phyloP scores from a whole-genome alignment of 164 flowering plant genomes.

The Euptelea pleiosperma region DNA sequence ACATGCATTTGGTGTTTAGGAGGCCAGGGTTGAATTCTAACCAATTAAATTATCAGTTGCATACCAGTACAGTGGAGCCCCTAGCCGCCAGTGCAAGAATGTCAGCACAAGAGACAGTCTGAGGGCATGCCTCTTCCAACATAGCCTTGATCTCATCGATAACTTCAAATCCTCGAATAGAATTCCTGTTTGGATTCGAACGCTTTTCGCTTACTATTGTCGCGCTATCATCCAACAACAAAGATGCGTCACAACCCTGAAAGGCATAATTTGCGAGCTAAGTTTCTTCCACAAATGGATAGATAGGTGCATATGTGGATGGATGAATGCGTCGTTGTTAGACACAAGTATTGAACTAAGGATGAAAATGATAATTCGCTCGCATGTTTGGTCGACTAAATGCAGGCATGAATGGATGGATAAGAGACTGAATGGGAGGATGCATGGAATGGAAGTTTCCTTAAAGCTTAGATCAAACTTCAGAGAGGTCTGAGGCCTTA shows the following conservation, averaged over 20 bases:
- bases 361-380: too few relatives aligned
- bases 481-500: too few relatives aligned
- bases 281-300: background rate
- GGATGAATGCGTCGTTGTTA: too few relatives aligned
- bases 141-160: slow-evolving; percentile 74
- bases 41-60: too few relatives aligned
- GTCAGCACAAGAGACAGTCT: slow-evolving; percentile 93
- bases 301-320: background rate
- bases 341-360: too few relatives aligned
- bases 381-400: too few relatives aligned
- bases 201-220: slow-evolving; percentile 60
- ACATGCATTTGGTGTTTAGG: background rate
- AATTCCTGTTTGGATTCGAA: slow-evolving; percentile 68
- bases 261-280: slow-evolving; percentile 13
- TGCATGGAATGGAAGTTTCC: too few relatives aligned
- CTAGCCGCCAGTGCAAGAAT: slow-evolving; percentile 79
- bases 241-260: slow-evolving; percentile 91
- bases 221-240: slow-evolving; percentile 58
- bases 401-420: too few relatives aligned
- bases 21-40: background rate
- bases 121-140: slow-evolving; percentile 74
- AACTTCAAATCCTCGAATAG: slow-evolving; percentile 75
- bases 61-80: slow-evolving; percentile 74
- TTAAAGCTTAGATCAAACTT: too few relatives aligned
- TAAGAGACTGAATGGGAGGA: too few relatives aligned